These are phyloP conservation scores for Rhizomucor pusillus DNA, from an alignment of 371 early-diverging fungal genomes.

Conservation along the genomic window DNA sequence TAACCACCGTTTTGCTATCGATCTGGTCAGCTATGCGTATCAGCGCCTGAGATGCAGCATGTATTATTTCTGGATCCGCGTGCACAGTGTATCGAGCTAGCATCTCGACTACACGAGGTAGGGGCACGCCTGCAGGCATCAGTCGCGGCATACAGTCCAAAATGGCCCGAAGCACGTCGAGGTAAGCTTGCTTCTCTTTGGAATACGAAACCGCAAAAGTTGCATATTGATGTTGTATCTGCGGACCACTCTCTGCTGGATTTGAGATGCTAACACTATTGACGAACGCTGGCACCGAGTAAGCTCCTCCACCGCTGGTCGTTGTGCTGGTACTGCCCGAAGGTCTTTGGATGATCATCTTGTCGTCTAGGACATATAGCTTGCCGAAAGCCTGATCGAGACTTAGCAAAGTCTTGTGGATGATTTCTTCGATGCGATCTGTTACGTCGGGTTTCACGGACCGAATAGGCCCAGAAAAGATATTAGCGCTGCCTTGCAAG, in stretches of 20 bases:
- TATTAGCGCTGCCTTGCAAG: constrained; percentile 35
- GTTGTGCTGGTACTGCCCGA: constrained; percentile 5
- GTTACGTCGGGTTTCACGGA: constrained; percentile 45
- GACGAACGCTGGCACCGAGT: constrained; percentile 36
- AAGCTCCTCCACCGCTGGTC: constrained; percentile 16
- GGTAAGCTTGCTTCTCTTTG: constrained; percentile 66
- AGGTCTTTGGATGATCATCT: constrained; percentile 41
- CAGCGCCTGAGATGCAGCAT: constrained; percentile 63
- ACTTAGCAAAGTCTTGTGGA: constrained; percentile 49
- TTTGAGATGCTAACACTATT: constrained; percentile 25
- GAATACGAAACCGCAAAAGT: constrained; percentile 58
- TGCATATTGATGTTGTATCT: constrained; percentile 60
- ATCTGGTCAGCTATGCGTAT: constrained; percentile 66
- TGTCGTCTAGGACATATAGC: constrained; percentile 49
- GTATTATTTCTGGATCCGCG: constrained; percentile 78
- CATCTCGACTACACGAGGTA: constrained; percentile 72
- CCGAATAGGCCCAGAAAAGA: constrained; percentile 33
- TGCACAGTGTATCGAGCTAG: constrained; percentile 77
- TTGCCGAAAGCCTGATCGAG: constrained; percentile 59
- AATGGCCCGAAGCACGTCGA: constrained; percentile 64
- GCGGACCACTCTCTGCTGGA: constrained; percentile 30
- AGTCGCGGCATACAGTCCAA: constrained; percentile 75
- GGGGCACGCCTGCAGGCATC: constrained; percentile 63
- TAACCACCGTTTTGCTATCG: constrained; percentile 58
- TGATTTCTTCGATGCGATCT: constrained; percentile 54